These are phyloP conservation scores for Sporothrix inflata DNA, from an alignment of 2,329 filamentous ascomycete species.

Conservation along the genomic window DNA sequence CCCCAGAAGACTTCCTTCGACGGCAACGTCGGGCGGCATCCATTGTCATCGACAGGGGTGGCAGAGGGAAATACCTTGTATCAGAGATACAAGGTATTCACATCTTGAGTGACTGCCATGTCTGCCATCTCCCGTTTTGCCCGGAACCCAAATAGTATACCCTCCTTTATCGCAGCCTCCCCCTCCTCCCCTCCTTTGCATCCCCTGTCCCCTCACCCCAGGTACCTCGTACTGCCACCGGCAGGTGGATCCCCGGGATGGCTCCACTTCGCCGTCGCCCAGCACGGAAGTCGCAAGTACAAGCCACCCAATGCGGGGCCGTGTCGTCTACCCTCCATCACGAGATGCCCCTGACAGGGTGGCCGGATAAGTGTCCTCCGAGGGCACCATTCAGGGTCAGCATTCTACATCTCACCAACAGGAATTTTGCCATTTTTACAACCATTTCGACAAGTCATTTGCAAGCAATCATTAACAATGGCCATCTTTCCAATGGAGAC, in stretches of 20 bases:
- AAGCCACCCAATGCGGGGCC: conserved; percentile 5
- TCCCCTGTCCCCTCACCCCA: neutral
- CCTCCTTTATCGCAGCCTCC: neutral
- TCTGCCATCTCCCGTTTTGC: neutral
- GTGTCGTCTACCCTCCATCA: neutral
- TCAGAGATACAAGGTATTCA: neutral
- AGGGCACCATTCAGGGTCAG: no score
- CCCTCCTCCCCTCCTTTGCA: neutral
- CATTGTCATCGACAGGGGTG: neutral
- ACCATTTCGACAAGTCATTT: neutral
- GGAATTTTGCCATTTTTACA: conserved; percentile 10
- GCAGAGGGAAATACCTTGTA: neutral
- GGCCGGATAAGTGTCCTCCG: conserved; percentile 20
- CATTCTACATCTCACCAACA: conserved; percentile 16
- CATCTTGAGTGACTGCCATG: neutral
- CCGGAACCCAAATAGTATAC: neutral
- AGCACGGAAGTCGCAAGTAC: conserved; percentile 2
- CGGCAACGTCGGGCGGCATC: conserved; percentile 8
- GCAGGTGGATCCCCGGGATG: conserved; percentile 20
- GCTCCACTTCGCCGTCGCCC: neutral
- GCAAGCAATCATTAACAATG: neutral
- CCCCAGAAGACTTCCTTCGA: neutral
- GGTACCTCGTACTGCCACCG: conserved; percentile 14
- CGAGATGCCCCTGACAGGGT: conserved; percentile 1
- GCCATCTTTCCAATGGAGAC: neutral